These are phyloP conservation scores for Ostreobium quekettii DNA, from an alignment of 139 green algal genomes.

Conservation along the genomic window DNA sequence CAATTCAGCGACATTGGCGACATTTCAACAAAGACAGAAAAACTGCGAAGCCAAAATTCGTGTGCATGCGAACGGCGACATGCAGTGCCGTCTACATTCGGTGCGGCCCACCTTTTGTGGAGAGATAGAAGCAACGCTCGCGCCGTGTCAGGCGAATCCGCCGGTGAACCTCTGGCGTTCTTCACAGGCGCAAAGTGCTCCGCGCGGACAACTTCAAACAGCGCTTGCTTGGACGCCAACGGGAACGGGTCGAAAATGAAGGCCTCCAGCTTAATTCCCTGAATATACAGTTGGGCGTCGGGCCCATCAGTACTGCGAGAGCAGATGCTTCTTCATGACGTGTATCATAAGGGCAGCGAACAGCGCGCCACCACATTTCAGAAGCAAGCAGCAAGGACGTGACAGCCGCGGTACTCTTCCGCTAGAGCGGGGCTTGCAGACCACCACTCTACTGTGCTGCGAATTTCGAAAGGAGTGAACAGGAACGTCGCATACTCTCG, in stretches of 20 bases:
- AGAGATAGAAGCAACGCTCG: conserved; percentile 56
- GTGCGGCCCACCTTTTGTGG: conserved; percentile 38
- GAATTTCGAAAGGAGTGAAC: no score
- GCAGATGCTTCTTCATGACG: no score
- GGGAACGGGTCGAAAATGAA: conserved; percentile 97
- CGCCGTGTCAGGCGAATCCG: conserved; percentile 79
- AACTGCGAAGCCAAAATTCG: background rate
- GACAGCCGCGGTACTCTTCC: no score
- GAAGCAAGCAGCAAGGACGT: no score
- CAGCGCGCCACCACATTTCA: no score
- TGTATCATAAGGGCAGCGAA: no score
- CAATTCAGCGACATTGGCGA: background rate
- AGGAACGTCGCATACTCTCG: no score
- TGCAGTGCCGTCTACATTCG: background rate
- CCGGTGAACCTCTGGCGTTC: conserved; percentile 57
- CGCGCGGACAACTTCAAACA: conserved; percentile 44
- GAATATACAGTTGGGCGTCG: conserved; percentile 17
- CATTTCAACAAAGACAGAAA: background rate
- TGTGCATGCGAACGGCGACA: background rate
- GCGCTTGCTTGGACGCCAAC: conserved; percentile 37
- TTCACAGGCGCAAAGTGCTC: conserved; percentile 82
- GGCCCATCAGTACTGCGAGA: no score
- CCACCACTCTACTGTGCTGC: no score
- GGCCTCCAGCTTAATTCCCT: conserved; percentile 88
- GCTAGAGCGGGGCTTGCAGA: no score